Evolutionary conservation across 257 asterid genomes (phyloP).

Genomic region (Solanum tarijense): DNA sequence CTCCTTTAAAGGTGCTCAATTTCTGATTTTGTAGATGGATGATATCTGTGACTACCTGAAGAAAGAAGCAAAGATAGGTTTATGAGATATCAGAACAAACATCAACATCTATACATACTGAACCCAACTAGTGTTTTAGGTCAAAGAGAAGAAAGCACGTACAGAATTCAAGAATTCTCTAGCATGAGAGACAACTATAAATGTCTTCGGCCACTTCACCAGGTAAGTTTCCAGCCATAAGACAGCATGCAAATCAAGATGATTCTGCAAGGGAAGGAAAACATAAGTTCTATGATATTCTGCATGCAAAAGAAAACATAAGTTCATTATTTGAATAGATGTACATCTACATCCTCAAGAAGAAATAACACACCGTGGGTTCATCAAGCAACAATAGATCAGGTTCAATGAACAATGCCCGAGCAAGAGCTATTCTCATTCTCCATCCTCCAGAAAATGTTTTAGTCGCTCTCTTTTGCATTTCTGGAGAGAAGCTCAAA

Average conservation of each 20-base stretch:
- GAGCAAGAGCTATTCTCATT: conserved; percentile 96
- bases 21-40: conserved; percentile 85
- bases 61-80: not conserved
- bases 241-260: conserved; percentile 99
- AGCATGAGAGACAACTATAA: conserved; percentile 97
- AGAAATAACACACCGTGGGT: conserved; percentile 62
- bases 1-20: conserved; percentile 58
- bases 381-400: conserved; percentile 92
- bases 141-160: conserved; percentile 15
- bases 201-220: conserved; percentile 97
- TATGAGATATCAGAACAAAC: not conserved
- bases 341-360: not conserved
- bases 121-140: not conserved
- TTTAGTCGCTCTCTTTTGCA: conserved; percentile 81
- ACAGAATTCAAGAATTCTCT: conserved; percentile 95
- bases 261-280: conserved; percentile 60
- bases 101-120: not conserved
- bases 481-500: conserved; percentile 84
- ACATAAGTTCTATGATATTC: not conserved
- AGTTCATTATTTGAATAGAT: not conserved
- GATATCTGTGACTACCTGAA: conserved; percentile 92
- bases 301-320: conserved; percentile 9
- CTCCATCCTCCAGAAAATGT: conserved; percentile 99
- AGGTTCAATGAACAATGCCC: conserved; percentile 95
- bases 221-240: conserved; percentile 90